Evolutionary conservation across 371 early-diverging fungal species (phyloP), one percentile per base, ranked within the genome.

Genomic region (Nematocida sp.): DNA sequence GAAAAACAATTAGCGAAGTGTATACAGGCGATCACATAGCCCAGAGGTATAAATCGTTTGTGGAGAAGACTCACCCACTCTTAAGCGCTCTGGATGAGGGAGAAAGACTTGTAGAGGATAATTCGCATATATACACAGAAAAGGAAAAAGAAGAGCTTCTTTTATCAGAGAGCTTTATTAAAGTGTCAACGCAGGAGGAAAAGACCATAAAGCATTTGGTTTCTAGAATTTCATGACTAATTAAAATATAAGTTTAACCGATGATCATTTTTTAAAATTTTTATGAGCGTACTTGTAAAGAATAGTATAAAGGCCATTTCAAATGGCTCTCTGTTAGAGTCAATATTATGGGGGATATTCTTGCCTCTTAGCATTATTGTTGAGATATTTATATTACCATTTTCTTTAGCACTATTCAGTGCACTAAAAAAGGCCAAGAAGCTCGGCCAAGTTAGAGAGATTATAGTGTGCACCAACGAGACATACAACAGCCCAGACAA

Each of bases 81-180:
- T 11, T 11, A 44, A 7, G 23, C 23, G 42, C 47, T 27, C 64
- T 64, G 9, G 64, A 64, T 3, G 7, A 42, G 33, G 64, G 42
- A 27, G 6, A 27, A 7, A 13, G 13, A 27, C 7, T 64, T 15
- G 64, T 27, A 7, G 44, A 44, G 13, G 23, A 11, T 0, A 33
- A 64, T 27, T 6, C 42, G 13, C 11, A 64, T 13, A 45, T 64
- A 5, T 64, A 42, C 27, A 33, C 64, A 45, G 64, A 64, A 64
- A 64, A 64, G 42, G 44, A 64, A 45, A 39, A 27, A 45, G 64
- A 33, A 45, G 64, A 64, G 33, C 9, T 64, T 6, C 44, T 45
- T 23, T 27, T 64, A 7, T 64, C 64, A 40, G 64, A 64, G 23
- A 64, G 64, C 64, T 64, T 64, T 45, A 45, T 64, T 15, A 39